Evolutionary conservation across 495 filamentous ascomycete species (phyloP).

Genomic region (Ascodesmis nigricans): DNA sequence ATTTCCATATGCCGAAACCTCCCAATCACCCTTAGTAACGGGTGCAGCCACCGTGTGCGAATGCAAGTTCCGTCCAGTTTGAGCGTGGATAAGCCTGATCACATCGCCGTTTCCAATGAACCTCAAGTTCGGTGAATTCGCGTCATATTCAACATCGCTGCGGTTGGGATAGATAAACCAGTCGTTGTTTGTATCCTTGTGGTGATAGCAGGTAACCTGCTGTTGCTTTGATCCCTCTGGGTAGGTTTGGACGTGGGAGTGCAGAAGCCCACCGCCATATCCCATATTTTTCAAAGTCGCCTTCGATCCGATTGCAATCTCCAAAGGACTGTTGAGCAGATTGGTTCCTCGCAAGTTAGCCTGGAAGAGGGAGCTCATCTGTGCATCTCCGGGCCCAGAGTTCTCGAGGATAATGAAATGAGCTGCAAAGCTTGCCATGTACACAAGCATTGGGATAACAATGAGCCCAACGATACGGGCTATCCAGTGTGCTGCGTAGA

Average conservation of each 20-base stretch:
- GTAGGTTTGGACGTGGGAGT: conserved; percentile 90
- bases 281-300: conserved; percentile 98
- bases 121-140: conserved; percentile 38
- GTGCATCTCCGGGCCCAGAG: conserved; percentile 86
- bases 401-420: conserved; percentile 88
- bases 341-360: conserved; percentile 85
- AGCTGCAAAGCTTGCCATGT: conserved; percentile 81
- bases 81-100: conserved; percentile 77
- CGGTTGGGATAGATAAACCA: conserved; percentile 98
- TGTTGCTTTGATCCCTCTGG: conserved; percentile 88
- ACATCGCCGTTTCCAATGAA: conserved; percentile 58
- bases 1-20: conserved; percentile 93
- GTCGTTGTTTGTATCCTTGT: conserved; percentile 98
- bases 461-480: conserved; percentile 77
- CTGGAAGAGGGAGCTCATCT: conserved; percentile 98
- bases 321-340: conserved; percentile 79
- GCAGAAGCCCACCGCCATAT: conserved; percentile 90
- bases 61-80: conserved; percentile 91
- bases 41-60: conserved; percentile 78
- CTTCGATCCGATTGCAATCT: conserved; percentile 69
- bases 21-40: conserved; percentile 65
- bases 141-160: conserved; percentile 44
- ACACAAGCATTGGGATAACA: conserved; percentile 62
- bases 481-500: conserved; percentile 52
- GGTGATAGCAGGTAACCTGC: conserved; percentile 96